A percentile compares a stretch with the other conserved stretches of the same genome.
These are phyloP conservation scores for Trypanosoma avium DNA, from an alignment of 208 protist genomes.

Conservation along the genomic window DNA sequence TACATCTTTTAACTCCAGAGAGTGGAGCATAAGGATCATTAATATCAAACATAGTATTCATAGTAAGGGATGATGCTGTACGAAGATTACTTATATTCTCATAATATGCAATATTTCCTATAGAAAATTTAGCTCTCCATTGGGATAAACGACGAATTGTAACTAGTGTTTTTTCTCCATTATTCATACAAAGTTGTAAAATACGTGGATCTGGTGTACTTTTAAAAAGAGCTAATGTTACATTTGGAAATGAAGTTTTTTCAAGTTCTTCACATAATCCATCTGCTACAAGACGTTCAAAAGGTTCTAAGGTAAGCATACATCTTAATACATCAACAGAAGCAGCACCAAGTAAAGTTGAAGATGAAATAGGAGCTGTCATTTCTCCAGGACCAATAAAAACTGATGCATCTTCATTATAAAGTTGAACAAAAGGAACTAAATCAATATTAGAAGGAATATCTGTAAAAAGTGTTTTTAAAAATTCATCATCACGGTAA, in stretches of 20 bases:
- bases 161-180: conserved; percentile 54
- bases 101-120: conserved; percentile 65
- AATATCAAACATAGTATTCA: conserved; percentile 58
- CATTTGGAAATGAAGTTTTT: conserved; percentile 52
- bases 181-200: conserved; percentile 58
- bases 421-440: conserved; percentile 90
- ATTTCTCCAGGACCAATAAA: conserved; percentile 72
- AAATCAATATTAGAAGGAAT: conserved; percentile 78
- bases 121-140: conserved; percentile 70
- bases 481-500: conserved; percentile 82
- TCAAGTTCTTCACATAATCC: conserved; percentile 74
- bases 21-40: conserved; percentile 37
- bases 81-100: conserved; percentile 85
- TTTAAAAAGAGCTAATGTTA: conserved; percentile 82
- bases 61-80: conserved; percentile 51
- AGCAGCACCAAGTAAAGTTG: conserved; percentile 68
- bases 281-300: conserved; percentile 68
- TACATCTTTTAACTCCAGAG: conserved; percentile 58
- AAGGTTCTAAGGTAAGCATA: conserved; percentile 84
- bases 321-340: conserved; percentile 86
- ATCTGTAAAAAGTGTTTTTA: conserved; percentile 86
- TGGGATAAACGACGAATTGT: conserved; percentile 69
- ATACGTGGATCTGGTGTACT: conserved; percentile 77
- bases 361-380: conserved; percentile 75
- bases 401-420: conserved; percentile 88